phyloP scores from a whole-genome alignment of 257 asterid genomes.

The Solanum etuberosum region DNA sequence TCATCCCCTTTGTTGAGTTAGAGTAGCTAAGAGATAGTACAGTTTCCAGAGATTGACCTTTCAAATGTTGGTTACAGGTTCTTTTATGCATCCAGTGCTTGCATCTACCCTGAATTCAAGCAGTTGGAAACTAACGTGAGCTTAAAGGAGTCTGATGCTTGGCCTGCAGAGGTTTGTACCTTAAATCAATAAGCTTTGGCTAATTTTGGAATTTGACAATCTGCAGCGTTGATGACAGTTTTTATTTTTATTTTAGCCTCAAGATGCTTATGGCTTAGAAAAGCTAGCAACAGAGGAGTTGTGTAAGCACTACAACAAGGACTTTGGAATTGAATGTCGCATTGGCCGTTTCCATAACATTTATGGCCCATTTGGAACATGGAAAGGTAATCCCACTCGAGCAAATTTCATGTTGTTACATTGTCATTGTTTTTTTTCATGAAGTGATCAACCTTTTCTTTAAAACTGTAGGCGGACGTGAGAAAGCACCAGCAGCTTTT shows the following conservation, averaged over 20 bases:
- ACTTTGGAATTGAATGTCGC: constrained; percentile 83
- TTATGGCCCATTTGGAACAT: constrained; percentile 92
- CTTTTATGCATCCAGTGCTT: constrained; percentile 89
- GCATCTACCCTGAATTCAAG: constrained; percentile 90
- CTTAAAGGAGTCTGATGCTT: constrained; percentile 90
- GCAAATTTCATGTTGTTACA: neutral
- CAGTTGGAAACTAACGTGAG: constrained; percentile 88
- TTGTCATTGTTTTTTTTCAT: neutral
- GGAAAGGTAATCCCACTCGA: constrained; percentile 50
- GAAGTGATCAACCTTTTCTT: neutral
- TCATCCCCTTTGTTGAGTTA: neutral
- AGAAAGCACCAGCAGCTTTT: constrained; percentile 92
- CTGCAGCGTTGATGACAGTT: neutral
- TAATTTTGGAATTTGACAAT: neutral
- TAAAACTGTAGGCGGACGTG: constrained; percentile 63
- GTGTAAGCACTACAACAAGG: constrained; percentile 88
- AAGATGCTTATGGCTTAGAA: constrained; percentile 93
- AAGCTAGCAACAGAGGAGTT: constrained; percentile 84
- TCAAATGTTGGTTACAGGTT: constrained; percentile 34
- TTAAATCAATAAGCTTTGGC: neutral
- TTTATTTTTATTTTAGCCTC: constrained; percentile 38
- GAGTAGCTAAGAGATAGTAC: neutral
- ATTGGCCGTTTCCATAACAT: constrained; percentile 91
- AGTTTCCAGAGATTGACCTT: neutral
- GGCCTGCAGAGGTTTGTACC: constrained; percentile 85